Conservation (phyloP, 768 basidiomycete species). For the Lactifluus echinatus region DNA sequence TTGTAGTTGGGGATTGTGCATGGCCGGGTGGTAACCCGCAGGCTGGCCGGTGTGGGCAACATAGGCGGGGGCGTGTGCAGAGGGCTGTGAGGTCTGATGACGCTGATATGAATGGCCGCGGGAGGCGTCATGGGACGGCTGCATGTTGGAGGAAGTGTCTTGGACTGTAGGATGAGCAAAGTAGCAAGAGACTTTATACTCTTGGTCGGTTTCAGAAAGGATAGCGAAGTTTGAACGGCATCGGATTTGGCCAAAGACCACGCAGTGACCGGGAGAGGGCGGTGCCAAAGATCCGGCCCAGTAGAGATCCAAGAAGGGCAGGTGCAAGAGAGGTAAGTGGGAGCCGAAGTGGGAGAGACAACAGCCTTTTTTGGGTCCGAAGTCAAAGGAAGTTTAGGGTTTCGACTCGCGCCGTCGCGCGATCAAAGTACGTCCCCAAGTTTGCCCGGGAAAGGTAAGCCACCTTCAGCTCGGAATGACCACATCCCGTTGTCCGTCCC, state of each 20-base stretch:
- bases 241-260: slow-evolving; percentile 13
- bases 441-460: slow-evolving; percentile 7
- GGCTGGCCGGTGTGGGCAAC: slow-evolving; percentile 2
- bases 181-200: slow-evolving; percentile 12
- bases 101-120: slow-evolving; percentile 14
- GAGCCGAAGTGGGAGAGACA: slow-evolving; percentile 9
- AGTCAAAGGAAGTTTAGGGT: slow-evolving; percentile 12
- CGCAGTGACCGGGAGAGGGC: slow-evolving; percentile 11
- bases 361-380: slow-evolving; percentile 13
- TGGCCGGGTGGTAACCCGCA: not conserved
- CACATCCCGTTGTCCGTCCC: not conserved
- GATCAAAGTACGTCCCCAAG: slow-evolving; percentile 4
- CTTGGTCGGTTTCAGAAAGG: slow-evolving; percentile 2
- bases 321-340: slow-evolving; percentile 4
- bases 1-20: slow-evolving; percentile 3
- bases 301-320: slow-evolving; percentile 7
- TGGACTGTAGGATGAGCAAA: slow-evolving; percentile 6
- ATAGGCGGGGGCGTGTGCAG: slow-evolving; percentile 6
- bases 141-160: slow-evolving; percentile 11
- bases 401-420: slow-evolving; percentile 10
- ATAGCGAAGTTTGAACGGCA: slow-evolving; percentile 14
- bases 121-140: slow-evolving; percentile 11
- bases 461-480: slow-evolving; percentile 3
- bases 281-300: slow-evolving; percentile 13
- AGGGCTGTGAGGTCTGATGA: slow-evolving; percentile 1